Conservation (phyloP, 176 grass and related monocot genomes). For the Oryza australiensis region DNA sequence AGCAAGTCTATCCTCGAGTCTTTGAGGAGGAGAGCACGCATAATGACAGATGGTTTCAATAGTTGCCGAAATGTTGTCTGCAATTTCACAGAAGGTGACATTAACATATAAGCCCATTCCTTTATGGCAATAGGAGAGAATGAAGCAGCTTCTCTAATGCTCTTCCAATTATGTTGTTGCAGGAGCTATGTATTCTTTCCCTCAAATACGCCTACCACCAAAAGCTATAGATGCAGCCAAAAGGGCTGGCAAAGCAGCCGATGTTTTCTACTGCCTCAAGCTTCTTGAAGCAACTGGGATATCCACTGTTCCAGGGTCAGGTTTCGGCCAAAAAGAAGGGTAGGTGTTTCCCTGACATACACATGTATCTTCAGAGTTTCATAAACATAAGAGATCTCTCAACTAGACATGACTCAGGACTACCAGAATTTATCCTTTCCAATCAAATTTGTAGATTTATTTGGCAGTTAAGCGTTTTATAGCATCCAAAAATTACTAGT, state of each 20-base stretch:
- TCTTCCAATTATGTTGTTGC: conserved; percentile 27
- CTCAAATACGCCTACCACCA: conserved; percentile 84
- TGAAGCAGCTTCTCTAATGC: background rate
- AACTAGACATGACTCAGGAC: background rate
- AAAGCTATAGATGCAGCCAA: conserved; percentile 84
- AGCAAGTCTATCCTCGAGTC: conserved; percentile 83
- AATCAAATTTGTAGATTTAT: background rate
- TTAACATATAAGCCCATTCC: background rate
- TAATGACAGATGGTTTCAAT: conserved; percentile 99
- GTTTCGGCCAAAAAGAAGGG: conserved; percentile 99
- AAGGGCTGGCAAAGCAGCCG: conserved; percentile 74
- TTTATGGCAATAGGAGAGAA: background rate
- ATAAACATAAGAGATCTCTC: background rate
- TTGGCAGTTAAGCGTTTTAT: background rate
- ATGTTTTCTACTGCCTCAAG: conserved; percentile 97
- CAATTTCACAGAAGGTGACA: conserved; percentile 94
- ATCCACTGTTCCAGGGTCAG: conserved; percentile 97
- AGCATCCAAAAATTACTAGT: background rate
- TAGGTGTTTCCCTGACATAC: conserved; percentile 34
- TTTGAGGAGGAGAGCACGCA: conserved; percentile 82
- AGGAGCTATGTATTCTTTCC: conserved; percentile 99
- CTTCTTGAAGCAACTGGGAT: conserved; percentile 96
- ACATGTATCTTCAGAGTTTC: background rate
- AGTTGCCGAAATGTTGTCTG: conserved; percentile 97
- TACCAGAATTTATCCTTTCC: background rate